These are phyloP conservation scores for Kodamaea leandrae DNA, from an alignment of 805 yeast species.

Conservation along the genomic window DNA sequence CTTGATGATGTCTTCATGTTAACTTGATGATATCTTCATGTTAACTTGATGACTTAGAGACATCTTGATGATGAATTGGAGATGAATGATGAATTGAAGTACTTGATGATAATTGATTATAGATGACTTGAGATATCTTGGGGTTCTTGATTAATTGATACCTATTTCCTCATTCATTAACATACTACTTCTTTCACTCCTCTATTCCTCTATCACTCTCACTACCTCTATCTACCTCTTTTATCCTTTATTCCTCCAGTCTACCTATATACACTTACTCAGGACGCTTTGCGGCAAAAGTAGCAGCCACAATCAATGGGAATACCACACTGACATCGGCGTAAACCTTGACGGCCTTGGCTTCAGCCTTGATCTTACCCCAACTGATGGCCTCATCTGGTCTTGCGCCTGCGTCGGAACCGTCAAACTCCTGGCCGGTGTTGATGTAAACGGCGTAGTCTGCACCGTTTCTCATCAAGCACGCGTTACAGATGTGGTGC, in stretches of 20 bases:
- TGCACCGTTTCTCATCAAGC: constrained; percentile 99
- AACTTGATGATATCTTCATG: no score
- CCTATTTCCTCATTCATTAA: no score
- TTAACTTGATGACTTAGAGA: no score
- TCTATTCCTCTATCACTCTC: no score
- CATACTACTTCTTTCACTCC: no score
- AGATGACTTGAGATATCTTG: no score
- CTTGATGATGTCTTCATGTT: no score
- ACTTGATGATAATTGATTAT: no score
- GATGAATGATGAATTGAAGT: no score
- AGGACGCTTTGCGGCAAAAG: constrained; percentile 67
- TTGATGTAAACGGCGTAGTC: constrained; percentile 96
- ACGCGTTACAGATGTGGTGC: constrained; percentile 97
- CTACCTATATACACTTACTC: no score
- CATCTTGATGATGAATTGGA: no score
- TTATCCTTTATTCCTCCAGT: background rate
- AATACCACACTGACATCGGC: constrained; percentile 94
- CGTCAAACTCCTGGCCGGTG: constrained; percentile 98
- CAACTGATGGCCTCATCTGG: constrained; percentile 98
- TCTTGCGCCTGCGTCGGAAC: constrained; percentile 98
- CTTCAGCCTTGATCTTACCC: constrained; percentile 98
- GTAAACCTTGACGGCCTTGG: constrained; percentile 84
- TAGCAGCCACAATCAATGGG: constrained; percentile 96
- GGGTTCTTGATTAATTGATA: no score
- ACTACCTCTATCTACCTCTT: background rate